phyloP scores from a whole-genome alignment of 2,329 filamentous ascomycete species.

The Colletotrichum euphorbiae region DNA sequence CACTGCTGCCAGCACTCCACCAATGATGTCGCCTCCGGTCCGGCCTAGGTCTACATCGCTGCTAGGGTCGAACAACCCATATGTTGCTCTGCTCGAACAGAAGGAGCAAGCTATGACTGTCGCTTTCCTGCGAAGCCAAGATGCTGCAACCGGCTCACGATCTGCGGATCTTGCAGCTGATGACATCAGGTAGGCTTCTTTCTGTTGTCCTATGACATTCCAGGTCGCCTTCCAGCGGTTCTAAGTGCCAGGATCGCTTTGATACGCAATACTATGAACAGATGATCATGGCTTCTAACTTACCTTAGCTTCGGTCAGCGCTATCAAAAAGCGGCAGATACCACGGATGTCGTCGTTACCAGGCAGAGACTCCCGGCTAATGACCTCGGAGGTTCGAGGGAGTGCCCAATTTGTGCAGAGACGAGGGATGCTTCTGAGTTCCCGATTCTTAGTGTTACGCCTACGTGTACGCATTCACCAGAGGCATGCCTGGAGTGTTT shows the following conservation, averaged over 20 bases:
- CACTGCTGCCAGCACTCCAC: constrained; percentile 30
- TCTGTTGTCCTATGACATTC: background rate
- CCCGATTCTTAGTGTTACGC: constrained; percentile 49
- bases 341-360: constrained; percentile 47
- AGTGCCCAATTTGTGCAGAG: constrained; percentile 53
- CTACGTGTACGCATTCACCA: constrained; percentile 49
- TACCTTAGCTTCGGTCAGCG: constrained; percentile 49
- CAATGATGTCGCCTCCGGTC: constrained; percentile 41
- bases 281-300: background rate
- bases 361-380: constrained; percentile 45
- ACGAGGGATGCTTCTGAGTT: constrained; percentile 47
- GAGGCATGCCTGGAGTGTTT: constrained; percentile 51
- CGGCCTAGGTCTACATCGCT: constrained; percentile 7
- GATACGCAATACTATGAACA: no score
- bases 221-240: no score
- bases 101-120: constrained; percentile 48
- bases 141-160: constrained; percentile 37
- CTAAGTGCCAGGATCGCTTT: background rate
- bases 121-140: constrained; percentile 46
- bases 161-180: constrained; percentile 44
- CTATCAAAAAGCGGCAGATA: constrained; percentile 47
- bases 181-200: constrained; percentile 47
- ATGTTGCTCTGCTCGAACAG: constrained; percentile 47
- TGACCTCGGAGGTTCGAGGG: constrained; percentile 42
- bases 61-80: constrained; percentile 44